Conservation (phyloP, 257 asterid species). For the Haberlea rhodopensis region DNA sequence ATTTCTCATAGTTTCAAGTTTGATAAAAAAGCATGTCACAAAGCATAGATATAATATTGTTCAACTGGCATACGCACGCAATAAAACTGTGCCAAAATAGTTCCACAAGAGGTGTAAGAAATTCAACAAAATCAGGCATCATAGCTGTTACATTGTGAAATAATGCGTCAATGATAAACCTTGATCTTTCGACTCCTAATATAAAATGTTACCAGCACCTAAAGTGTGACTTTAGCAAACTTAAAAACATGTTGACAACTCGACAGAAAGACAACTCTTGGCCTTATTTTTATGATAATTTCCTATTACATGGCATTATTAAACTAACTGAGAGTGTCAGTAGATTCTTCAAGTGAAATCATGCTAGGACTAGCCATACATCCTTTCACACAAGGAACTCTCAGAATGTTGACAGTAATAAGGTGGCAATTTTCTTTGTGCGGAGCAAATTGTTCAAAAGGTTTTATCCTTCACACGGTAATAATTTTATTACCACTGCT, state of each 20-base stretch:
- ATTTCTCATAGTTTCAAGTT: constrained; percentile 20
- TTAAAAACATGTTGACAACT: background rate
- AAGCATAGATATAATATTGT: background rate
- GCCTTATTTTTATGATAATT: background rate
- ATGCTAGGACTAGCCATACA: background rate
- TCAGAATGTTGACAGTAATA: background rate
- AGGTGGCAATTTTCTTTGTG: too few relatives aligned
- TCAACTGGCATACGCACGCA: background rate
- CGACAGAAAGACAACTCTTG: background rate
- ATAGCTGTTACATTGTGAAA: background rate
- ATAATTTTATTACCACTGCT: too few relatives aligned
- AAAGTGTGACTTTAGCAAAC: background rate
- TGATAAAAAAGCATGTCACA: constrained; percentile 10
- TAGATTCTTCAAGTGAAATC: background rate
- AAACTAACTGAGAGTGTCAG: background rate
- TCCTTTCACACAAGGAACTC: background rate
- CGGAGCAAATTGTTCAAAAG: too few relatives aligned
- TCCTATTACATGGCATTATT: background rate
- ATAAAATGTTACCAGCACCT: constrained; percentile 4
- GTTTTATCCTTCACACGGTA: too few relatives aligned
- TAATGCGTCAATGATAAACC: background rate
- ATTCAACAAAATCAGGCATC: background rate
- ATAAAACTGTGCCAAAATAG: background rate
- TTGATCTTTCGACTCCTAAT: background rate
- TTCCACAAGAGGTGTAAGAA: background rate